Evolutionary conservation across 106 monocot species (phyloP).

Genomic region (Platanthera guangdongensis): DNA sequence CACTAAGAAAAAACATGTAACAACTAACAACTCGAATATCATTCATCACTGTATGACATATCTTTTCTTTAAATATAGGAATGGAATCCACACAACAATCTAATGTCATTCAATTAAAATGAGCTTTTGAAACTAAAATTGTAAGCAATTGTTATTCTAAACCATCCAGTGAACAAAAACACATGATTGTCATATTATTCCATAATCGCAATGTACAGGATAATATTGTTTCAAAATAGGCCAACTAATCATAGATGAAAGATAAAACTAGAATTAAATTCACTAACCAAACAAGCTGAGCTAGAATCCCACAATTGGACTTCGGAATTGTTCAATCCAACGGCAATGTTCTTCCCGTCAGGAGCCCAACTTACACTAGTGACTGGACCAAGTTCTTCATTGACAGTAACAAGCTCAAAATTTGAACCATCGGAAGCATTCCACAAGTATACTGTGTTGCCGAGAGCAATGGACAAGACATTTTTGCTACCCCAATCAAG

Average conservation of each 20-base stretch:
- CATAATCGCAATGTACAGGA: background rate
- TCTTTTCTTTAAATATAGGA: too few relatives aligned
- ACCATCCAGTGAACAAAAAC: background rate
- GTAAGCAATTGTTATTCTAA: background rate
- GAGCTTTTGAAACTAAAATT: background rate
- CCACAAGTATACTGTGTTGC: slow-evolving; percentile 48
- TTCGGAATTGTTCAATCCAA: slow-evolving; percentile 38
- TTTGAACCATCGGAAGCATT: slow-evolving; percentile 31
- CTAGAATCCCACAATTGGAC: slow-evolving; percentile 43
- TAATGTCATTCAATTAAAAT: too few relatives aligned
- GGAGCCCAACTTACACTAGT: slow-evolving; percentile 64
- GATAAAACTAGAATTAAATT: background rate
- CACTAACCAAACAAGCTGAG: slow-evolving; percentile 36
- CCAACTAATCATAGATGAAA: background rate
- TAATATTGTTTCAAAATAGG: background rate
- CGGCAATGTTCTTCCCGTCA: slow-evolving; percentile 40
- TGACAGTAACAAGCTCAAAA: slow-evolving; percentile 36
- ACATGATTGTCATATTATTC: background rate
- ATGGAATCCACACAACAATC: too few relatives aligned
- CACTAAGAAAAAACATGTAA: too few relatives aligned
- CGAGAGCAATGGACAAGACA: slow-evolving; percentile 43
- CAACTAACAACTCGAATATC: too few relatives aligned
- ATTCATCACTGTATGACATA: too few relatives aligned
- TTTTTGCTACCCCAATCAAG: slow-evolving; percentile 57
- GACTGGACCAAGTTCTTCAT: slow-evolving; percentile 39